Conservation (phyloP, 768 basidiomycete genomes). For the Pseudohyphozyma bogoriensis region DNA sequence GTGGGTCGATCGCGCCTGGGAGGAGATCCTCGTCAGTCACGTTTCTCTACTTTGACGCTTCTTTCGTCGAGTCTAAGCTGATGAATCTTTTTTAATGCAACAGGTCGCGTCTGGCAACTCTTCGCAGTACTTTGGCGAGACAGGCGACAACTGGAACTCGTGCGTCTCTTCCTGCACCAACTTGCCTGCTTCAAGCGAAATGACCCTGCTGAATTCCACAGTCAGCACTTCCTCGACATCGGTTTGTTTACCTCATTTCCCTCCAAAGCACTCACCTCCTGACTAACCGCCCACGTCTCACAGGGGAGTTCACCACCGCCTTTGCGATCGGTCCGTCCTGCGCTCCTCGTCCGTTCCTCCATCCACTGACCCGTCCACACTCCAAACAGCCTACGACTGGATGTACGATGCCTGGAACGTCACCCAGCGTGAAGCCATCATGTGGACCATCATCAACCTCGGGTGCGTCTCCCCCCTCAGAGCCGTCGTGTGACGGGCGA, state of each 20-base stretch:
- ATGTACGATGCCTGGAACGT: conserved; percentile 71
- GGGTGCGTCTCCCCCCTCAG: too few species aligned
- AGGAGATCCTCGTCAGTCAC: conserved; percentile 64
- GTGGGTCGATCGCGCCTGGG: conserved; percentile 78
- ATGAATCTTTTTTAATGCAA: background rate
- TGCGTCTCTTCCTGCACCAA: background rate
- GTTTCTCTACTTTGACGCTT: background rate
- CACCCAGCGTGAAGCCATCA: conserved; percentile 60
- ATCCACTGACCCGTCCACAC: too few species aligned
- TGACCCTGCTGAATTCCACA: background rate
- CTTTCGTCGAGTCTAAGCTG: background rate
- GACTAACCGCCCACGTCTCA: conserved; percentile 35
- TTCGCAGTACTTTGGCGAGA: conserved; percentile 52
- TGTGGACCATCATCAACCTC: conserved; percentile 60
- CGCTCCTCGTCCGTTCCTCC: too few species aligned
- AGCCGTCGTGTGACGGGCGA: too few species aligned
- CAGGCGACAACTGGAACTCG: conserved; percentile 67
- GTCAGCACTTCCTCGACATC: conserved; percentile 76
- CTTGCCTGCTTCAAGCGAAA: background rate
- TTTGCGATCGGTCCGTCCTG: too few species aligned
- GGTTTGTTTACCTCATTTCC: background rate
- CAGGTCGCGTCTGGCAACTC: conserved; percentile 70
- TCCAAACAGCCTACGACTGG: conserved; percentile 99
- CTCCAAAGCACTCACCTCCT: background rate
- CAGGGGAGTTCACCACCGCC: conserved; percentile 78